Conservation (phyloP, 495 filamentous ascomycete species). For the Ascobolus immersus region DNA sequence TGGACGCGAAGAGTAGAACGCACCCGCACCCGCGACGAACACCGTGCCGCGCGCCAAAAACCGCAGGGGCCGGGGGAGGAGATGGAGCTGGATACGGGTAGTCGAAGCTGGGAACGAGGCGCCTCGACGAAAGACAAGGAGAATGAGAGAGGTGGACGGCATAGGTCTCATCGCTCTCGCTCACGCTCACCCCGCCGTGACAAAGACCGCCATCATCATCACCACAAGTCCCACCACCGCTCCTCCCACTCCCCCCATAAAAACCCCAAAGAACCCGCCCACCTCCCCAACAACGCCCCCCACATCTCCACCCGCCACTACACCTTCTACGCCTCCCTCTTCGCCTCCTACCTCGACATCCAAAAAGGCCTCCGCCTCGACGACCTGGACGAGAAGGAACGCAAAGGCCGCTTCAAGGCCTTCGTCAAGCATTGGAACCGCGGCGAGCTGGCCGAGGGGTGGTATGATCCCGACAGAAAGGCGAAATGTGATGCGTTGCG, state of each 20-base stretch:
- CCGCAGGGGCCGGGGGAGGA: too few species aligned
- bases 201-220: conserved; percentile 1
- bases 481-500: conserved; percentile 8
- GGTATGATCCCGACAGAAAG: conserved; percentile 48
- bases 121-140: too few species aligned
- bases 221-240: conserved; percentile 2
- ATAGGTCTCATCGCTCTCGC: conserved; percentile 3
- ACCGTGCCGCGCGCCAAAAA: too few species aligned
- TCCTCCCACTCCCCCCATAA: neutral
- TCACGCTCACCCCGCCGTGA: conserved; percentile 1
- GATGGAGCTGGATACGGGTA: neutral
- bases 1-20: too few species aligned
- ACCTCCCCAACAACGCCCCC: conserved; percentile 37
- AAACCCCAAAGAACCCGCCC: conserved; percentile 3
- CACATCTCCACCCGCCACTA: conserved; percentile 37
- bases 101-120: neutral
- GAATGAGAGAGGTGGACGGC: too few species aligned
- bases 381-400: conserved; percentile 39
- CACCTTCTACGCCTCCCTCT: conserved; percentile 36
- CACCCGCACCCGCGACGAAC: too few species aligned
- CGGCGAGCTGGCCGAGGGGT: conserved; percentile 73
- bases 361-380: conserved; percentile 50
- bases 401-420: conserved; percentile 74
- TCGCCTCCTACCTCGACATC: conserved; percentile 68
- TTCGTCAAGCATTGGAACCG: conserved; percentile 82